phyloP scores from a whole-genome alignment of 495 filamentous ascomycete species.

The Neurospora pannonica region DNA sequence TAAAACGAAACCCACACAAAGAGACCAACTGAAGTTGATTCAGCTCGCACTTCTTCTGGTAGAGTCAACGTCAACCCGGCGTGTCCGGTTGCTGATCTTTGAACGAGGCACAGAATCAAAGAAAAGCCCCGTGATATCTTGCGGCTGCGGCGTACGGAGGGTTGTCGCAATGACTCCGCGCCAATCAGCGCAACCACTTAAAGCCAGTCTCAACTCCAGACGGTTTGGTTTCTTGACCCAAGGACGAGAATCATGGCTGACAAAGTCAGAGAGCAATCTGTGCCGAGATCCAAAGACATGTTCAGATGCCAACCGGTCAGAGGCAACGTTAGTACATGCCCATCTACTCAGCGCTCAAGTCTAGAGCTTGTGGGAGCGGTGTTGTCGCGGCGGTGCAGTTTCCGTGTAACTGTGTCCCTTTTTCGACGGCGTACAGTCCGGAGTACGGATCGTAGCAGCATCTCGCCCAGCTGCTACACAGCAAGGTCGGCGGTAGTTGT shows the following conservation, averaged over 20 bases:
- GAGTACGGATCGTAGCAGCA: background rate
- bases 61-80: background rate
- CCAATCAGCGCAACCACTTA: background rate
- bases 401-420: background rate
- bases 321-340: background rate
- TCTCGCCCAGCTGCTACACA: background rate
- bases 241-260: background rate
- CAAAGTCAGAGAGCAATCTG: background rate
- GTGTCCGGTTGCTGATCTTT: background rate
- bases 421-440: background rate
- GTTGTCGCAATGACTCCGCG: background rate
- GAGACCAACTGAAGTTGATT: background rate
- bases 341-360: background rate
- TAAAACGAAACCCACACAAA: background rate
- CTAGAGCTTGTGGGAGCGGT: background rate
- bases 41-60: background rate
- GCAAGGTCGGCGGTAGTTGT: background rate
- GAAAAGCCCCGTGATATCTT: background rate
- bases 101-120: background rate
- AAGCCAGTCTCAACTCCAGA: background rate
- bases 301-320: background rate
- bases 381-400: background rate
- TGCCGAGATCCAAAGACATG: background rate
- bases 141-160: background rate
- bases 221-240: background rate